phyloP scores from a whole-genome alignment of 2,329 filamentous ascomycete genomes.

The Dothideomycetes sp. region DNA sequence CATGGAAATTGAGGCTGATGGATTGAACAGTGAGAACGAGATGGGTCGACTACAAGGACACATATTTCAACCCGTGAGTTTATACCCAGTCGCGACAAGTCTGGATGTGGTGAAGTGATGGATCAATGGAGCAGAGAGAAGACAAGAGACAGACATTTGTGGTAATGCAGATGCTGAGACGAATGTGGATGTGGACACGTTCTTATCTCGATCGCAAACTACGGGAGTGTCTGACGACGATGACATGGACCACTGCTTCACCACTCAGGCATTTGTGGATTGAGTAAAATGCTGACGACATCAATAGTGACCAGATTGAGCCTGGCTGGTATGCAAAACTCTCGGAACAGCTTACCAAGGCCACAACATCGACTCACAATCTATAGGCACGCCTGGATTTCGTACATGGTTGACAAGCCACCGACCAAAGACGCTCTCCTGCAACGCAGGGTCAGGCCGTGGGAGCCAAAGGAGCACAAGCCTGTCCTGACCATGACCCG shows the following conservation, averaged over 20 bases:
- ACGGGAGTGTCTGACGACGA: too few species aligned
- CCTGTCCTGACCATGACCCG: slow-evolving; percentile 66
- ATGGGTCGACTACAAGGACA: slow-evolving; percentile 94
- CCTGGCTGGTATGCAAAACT: slow-evolving; percentile 58
- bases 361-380: slow-evolving; percentile 6
- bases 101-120: neutral
- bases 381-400: slow-evolving; percentile 83
- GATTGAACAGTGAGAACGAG: slow-evolving; percentile 66
- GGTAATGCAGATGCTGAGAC: too few species aligned
- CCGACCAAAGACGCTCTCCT: slow-evolving; percentile 67
- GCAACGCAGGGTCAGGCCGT: slow-evolving; percentile 54
- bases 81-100: slow-evolving; percentile 5
- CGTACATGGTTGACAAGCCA: slow-evolving; percentile 81
- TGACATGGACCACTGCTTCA: too few species aligned
- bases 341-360: neutral
- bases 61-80: slow-evolving; percentile 67
- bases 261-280: too few species aligned
- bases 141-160: too few species aligned
- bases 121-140: neutral
- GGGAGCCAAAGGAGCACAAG: slow-evolving; percentile 64
- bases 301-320: slow-evolving; percentile 64
- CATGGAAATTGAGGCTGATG: slow-evolving; percentile 3
- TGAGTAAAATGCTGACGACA: slow-evolving; percentile 27
- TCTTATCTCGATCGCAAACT: too few species aligned
- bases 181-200: too few species aligned